Percentiles rank a stretch among this genome's conserved stretches.
Evolutionary conservation across 495 filamentous ascomycete species (phyloP).

Genomic region (Tuber aestivum): DNA sequence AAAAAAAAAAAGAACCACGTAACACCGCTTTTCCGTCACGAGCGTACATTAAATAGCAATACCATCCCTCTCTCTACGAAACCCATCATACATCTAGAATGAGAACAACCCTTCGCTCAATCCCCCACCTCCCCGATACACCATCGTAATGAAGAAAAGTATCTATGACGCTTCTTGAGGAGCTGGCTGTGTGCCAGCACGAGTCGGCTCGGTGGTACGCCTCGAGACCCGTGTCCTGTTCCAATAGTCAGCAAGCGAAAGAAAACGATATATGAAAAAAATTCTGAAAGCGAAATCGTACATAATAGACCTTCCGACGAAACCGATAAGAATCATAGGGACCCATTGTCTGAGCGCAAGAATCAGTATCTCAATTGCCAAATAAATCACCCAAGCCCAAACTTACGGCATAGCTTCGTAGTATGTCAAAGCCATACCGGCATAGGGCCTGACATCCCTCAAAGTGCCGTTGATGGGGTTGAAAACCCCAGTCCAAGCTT

Average conservation of each 20-base stretch:
- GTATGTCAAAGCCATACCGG: conserved; percentile 18
- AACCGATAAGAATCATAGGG: conserved; percentile 73
- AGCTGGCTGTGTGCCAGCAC: neutral
- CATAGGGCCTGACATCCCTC: conserved; percentile 30
- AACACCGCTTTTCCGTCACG: neutral
- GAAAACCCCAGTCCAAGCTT: conserved; percentile 57
- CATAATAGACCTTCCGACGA: conserved; percentile 80
- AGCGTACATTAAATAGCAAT: neutral
- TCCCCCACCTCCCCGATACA: neutral
- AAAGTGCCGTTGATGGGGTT: conserved; percentile 58
- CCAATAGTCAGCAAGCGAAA: conserved; percentile 31
- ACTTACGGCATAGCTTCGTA: conserved; percentile 25
- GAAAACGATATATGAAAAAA: conserved; percentile 23
- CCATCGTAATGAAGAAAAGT: neutral
- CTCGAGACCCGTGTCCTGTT: conserved; percentile 37
- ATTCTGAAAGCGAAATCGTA: conserved; percentile 50
- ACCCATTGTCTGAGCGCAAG: conserved; percentile 44
- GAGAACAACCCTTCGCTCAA: neutral
- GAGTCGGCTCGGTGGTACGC: conserved; percentile 37
- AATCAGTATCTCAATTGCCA: neutral
- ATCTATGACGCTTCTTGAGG: neutral
- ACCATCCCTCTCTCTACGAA: neutral
- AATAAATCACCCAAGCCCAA: neutral
- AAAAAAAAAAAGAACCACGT: conserved; percentile 14
- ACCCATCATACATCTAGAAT: conserved; percentile 3